Conservation (phyloP, 345 rosid species). For the Alliaria petiolata region DNA sequence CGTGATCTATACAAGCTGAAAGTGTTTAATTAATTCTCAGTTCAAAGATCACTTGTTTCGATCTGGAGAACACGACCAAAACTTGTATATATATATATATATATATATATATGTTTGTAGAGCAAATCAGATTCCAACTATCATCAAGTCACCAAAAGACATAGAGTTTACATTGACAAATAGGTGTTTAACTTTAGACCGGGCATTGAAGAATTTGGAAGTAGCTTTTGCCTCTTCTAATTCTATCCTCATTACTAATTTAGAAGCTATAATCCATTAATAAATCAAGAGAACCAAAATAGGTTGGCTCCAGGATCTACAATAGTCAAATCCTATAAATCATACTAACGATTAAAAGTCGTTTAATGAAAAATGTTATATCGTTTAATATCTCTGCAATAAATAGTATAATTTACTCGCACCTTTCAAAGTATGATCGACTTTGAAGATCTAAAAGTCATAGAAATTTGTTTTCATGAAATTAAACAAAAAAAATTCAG, state of each 20-base stretch:
- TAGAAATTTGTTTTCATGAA: not conserved
- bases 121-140: not conserved
- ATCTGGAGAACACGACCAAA: constrained; percentile 1
- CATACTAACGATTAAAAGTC: not conserved
- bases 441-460: not conserved
- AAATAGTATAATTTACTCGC: not conserved
- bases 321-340: not conserved
- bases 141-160: not conserved
- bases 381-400: not conserved
- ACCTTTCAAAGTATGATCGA: not conserved
- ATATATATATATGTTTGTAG: not conserved
- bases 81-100: not conserved
- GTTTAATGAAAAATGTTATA: not conserved
- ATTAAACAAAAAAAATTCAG: not conserved
- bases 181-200: not conserved
- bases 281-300: not conserved
- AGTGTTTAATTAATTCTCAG: not conserved
- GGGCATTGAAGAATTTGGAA: not conserved
- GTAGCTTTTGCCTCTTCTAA: not conserved
- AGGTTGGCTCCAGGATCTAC: not conserved
- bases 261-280: not conserved
- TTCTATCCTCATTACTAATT: not conserved
- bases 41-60: constrained; percentile 2
- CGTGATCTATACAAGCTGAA: constrained; percentile 12
- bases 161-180: not conserved